phyloP scores from a whole-genome alignment of 441 rosid species.

The Pelargonium australe region DNA sequence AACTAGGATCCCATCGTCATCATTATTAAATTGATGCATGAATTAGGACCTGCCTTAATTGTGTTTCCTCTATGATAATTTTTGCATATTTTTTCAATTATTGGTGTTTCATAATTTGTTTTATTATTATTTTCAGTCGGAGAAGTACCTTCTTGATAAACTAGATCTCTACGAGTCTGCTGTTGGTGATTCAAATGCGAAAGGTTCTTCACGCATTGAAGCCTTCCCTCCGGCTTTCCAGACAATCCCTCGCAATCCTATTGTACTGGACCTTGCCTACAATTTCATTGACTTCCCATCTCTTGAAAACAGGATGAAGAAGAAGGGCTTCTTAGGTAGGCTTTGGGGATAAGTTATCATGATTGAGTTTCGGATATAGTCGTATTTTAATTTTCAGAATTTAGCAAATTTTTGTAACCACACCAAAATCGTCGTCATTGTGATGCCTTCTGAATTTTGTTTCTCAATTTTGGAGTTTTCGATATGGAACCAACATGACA shows the following conservation, averaged over 20 bases:
- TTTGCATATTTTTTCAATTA: neutral
- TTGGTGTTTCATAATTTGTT: neutral
- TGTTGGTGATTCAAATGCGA: constrained; percentile 56
- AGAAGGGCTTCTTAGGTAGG: constrained; percentile 72
- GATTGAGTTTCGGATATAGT: neutral
- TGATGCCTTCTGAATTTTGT: neutral
- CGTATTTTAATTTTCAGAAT: neutral
- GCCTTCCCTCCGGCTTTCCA: constrained; percentile 79
- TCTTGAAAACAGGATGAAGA: constrained; percentile 81
- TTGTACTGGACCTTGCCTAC: constrained; percentile 75
- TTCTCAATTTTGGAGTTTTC: neutral
- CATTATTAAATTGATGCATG: neutral
- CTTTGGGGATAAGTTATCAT: constrained; percentile 44
- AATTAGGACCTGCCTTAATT: too few relatives aligned
- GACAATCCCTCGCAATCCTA: constrained; percentile 67
- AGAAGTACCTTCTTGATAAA: constrained; percentile 68
- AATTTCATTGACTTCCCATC: constrained; percentile 65
- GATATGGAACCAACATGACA: too few relatives aligned
- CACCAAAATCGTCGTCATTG: neutral
- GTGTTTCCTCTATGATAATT: too few relatives aligned
- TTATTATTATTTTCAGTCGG: constrained; percentile 40
- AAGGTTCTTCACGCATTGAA: constrained; percentile 55
- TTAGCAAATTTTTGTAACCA: neutral
- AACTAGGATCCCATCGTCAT: too few relatives aligned
- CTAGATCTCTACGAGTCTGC: constrained; percentile 79